phyloP scores from a whole-genome alignment of 805 yeast species.

The Starmerella apis region DNA sequence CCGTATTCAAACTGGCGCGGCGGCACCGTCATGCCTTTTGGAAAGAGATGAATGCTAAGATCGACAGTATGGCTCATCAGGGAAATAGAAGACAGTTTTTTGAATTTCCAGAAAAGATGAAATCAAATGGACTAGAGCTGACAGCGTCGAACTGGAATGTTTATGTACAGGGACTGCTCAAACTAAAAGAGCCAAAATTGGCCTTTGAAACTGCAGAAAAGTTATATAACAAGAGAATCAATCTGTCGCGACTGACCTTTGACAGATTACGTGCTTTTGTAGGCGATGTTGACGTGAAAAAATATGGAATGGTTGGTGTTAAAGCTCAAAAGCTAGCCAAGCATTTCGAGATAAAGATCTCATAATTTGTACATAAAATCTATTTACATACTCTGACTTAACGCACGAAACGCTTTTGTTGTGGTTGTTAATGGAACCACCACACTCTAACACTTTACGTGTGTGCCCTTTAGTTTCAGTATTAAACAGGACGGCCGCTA shows the following conservation, averaged over 20 bases:
- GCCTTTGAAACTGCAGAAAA: conserved; percentile 9
- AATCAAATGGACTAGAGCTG: conserved; percentile 10
- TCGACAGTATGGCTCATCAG: conserved; percentile 9
- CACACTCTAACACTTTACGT: too few species aligned
- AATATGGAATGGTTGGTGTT: neutral
- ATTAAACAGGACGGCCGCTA: too few species aligned
- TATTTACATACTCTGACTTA: neutral
- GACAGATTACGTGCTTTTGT: neutral
- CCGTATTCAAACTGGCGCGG: conserved; percentile 14
- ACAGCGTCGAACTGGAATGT: conserved; percentile 5
- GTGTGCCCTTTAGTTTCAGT: neutral
- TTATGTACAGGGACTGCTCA: conserved; percentile 6
- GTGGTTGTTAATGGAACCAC: neutral
- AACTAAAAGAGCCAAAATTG: neutral
- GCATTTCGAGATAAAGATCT: neutral
- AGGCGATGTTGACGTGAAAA: neutral
- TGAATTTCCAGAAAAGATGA: conserved; percentile 13
- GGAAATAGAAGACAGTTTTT: conserved; percentile 2
- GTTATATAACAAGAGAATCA: neutral
- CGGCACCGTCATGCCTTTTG: conserved; percentile 16
- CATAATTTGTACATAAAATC: neutral
- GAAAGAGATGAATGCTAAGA: conserved; percentile 11
- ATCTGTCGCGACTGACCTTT: neutral
- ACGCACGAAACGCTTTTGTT: too few species aligned
- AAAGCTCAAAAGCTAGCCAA: neutral